Evolutionary conservation across 1,284 basidiomycete species (phyloP), one percentile per base, ranked within the genome.

Genomic region (Boletellus deceptivus): DNA sequence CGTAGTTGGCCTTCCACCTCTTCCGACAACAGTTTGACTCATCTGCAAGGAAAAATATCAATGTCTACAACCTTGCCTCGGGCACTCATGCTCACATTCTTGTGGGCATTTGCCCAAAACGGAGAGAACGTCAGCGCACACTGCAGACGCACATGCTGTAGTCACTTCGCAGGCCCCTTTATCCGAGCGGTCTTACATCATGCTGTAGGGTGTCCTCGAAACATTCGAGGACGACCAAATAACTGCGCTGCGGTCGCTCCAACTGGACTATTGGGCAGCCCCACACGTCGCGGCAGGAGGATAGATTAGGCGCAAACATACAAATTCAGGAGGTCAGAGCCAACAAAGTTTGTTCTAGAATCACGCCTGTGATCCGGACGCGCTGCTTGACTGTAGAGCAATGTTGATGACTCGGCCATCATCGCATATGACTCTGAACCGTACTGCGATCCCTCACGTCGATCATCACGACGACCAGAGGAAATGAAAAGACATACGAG

Each of bases 371-470:
- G 34, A 43, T 39, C 36, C 46, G 39, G 51, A 43, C n/a, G n/a
- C n/a, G n/a, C n/a, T n/a, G n/a, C n/a, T n/a, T n/a, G n/a, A n/a
- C 7, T 54, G 59, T 14, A 53, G 43, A 10, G 17, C 11, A 8
- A 67, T 39, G 24, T 80, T 70, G 29, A 84, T 60, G 33, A 79
- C 66, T 13, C 66, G 72, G 11, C 84, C 84, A 56, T 85, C 76
- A 55, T 89, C 83, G 41, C 78, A 77, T 41, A 87, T 84, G 41
- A 88, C 76, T 54, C 79, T 80, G 70, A 87, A 87, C 39, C 86
- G 82, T 44, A 89, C 84, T 89, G 59, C 20, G 35, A 36, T 34
- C 16, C 33, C 33, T 34, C 33, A 27, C 27, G 11, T 35, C 20
- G 50, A 35, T 20, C 29, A 34, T 20, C 4, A 24, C 41, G 13